Base-by-base conservation (phyloP, 2,329 filamentous ascomycete genomes). In the Fusarium subglutinans region DNA sequence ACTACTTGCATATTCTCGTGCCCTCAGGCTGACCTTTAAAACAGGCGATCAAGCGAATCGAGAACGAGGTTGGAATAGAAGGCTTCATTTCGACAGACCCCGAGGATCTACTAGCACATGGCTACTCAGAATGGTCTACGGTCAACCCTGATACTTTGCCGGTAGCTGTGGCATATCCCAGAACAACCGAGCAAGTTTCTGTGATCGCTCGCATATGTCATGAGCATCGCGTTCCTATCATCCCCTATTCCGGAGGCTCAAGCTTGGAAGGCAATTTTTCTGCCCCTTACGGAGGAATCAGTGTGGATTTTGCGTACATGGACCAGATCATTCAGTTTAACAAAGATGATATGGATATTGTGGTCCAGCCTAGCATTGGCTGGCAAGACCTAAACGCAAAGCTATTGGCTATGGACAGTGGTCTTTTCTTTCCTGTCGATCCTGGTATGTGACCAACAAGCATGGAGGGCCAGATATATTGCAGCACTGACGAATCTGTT, bases 221-320 rank as follows among this genome's bases (percentile, higher is more conserved):
- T 83, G 92, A 92, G 80, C 92, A 95, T 82, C 91, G 88, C 22
- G 89, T 98, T 61, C 95, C 95, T 3, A 93, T 98, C 84, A 93
- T 96, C 68, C 92, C 94, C 0, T 98, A 93, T 80, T 96, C 94
- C 2, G 95, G 94, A 6, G 95, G 95, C 20, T 93, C 94, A 0
- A 96, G 93, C 74, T 86, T 98, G 1, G 95, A 98, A 81, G 95
- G 93, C 20, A 96, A 98, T 81, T 97, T 97, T 82, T 93, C 94
- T 1, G 94, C 95, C 20, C 94, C 94, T 0, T 93, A 92, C 79
- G 95, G 95, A 18, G 95, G 95, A 18, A 90, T 98, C 79, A 96
- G 93, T 74, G 93, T 98, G 57, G 95, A 98, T 79, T 98, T 98
- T 81, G 90, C 90, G 2, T 90, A 90, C 78, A 98, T 98, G 95